Conservation (phyloP, 2,329 filamentous ascomycete species). For the Colletotrichum eremochloae region DNA sequence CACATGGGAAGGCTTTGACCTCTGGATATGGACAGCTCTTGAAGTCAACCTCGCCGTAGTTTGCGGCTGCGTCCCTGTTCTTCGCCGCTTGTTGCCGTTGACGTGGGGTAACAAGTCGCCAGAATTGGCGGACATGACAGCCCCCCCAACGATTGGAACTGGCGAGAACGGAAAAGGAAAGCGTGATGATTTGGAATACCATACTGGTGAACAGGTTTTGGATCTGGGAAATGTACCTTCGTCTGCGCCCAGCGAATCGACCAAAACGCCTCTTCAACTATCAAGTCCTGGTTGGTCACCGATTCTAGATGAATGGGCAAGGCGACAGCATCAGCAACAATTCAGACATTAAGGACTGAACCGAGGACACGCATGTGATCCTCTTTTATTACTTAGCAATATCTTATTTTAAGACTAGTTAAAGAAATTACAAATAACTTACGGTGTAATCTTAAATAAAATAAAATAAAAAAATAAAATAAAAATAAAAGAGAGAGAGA, state of each 20-base stretch:
- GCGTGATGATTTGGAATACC: background rate
- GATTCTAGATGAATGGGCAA: background rate
- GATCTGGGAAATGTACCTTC: background rate
- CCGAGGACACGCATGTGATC: background rate
- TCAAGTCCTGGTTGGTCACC: constrained; percentile 4
- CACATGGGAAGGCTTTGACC: constrained; percentile 56
- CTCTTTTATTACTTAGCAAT: background rate
- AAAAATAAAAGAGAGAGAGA: too few relatives aligned
- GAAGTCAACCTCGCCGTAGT: constrained; percentile 58
- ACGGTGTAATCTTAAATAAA: background rate
- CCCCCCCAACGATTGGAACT: background rate
- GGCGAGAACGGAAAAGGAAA: background rate
- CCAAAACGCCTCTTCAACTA: too few relatives aligned
- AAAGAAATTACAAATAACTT: background rate
- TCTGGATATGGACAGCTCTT: constrained; percentile 59
- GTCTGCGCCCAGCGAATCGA: background rate
- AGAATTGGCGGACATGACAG: background rate
- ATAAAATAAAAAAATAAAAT: too few relatives aligned
- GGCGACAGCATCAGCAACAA: background rate
- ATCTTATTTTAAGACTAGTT: background rate
- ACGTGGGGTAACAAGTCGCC: background rate
- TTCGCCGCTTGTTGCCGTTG: constrained; percentile 45
- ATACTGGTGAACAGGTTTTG: background rate
- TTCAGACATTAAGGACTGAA: background rate
- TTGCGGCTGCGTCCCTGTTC: constrained; percentile 55